Base-by-base conservation (phyloP, 768 basidiomycete species). In the Kwoniella shandongensis region DNA sequence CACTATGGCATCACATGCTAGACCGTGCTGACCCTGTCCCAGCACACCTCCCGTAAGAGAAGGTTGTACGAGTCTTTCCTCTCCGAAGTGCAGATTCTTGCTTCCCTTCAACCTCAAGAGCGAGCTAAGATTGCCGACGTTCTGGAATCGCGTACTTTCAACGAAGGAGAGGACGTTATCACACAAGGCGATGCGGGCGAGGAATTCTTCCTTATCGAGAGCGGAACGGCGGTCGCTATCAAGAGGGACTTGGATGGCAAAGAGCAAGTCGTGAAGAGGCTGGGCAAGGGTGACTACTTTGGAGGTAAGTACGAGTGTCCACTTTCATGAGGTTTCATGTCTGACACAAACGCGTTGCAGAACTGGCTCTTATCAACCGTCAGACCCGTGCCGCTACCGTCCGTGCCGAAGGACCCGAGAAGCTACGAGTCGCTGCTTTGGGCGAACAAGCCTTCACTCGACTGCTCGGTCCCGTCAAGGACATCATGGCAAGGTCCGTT, bases 51-150 rank as follows among this genome's bases (percentile, higher is more conserved):
- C 66, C 82, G 88, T 55, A 86, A 91, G 65, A 82, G 94, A 50
- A 89, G 88, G 66, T 93, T 96, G 88, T 98, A 98, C 76, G 96
- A 99, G 76, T 84, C 86, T 32, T 99, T 99, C 82, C 80, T 99
- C 54, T 84, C 86, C n/a, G 89, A 87, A 7, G 93, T 97, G 15
- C 84, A 87, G 1, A 83, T 99, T 44, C 81, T 99, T 41, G 84
- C 88, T 27, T 88, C 89, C 7, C 83, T 99, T 41, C 87, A 87
- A 68, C 83, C 87, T 3, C 85, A 88, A 50, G 91, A 98, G 77
- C 82, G 91, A 46, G 94, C 92, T 80, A 99, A 98, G 81, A 90
- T 98, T 59, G 92, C 94, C 49, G 94, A 99, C 74, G 91, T 93
- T 7, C 83, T 99, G 17, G 86, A 88, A 60, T 91, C 91, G 69